phyloP scores from a whole-genome alignment of 2,329 filamentous ascomycete species.

The Aurifilum marmelostoma region DNA sequence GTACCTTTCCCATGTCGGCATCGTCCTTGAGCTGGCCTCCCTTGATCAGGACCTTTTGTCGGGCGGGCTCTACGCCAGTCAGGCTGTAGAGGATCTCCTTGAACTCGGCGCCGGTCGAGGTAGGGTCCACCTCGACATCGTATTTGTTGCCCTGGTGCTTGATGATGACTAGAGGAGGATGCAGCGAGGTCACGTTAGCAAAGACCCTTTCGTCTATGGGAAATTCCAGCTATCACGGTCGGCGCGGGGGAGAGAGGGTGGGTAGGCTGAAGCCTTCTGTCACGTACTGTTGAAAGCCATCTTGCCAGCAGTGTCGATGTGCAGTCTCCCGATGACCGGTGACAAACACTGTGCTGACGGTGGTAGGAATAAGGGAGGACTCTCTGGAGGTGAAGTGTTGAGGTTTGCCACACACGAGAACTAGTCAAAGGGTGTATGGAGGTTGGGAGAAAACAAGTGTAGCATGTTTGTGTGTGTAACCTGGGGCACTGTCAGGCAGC shows the following conservation, averaged over 20 bases:
- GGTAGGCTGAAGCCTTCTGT: neutral
- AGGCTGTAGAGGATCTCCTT: conserved; percentile 95
- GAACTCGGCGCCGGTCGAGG: conserved; percentile 85
- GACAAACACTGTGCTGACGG: neutral
- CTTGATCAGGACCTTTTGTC: conserved; percentile 95
- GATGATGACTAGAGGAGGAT: conserved; percentile 70
- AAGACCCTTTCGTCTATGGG: neutral
- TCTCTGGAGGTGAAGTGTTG: neutral
- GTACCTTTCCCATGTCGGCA: conserved; percentile 79
- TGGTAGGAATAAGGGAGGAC: neutral
- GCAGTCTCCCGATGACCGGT: neutral
- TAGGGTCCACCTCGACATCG: conserved; percentile 87
- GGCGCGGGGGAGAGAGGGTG: too few species aligned
- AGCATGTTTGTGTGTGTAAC: neutral
- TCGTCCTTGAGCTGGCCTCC: conserved; percentile 96
- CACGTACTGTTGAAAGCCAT: conserved; percentile 61
- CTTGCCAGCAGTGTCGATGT: conserved; percentile 31
- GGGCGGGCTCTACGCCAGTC: conserved; percentile 92
- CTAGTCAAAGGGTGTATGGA: neutral
- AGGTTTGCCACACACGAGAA: neutral
- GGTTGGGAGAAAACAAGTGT: conserved; percentile 9
- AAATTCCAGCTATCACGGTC: conserved; percentile 4
- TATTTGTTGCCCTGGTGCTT: conserved; percentile 97
- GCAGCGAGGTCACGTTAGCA: conserved; percentile 31
- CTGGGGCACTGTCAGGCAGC: conserved; percentile 20